These are phyloP conservation scores for Suillus clintonianus DNA, from an alignment of 768 basidiomycete genomes.

Conservation along the genomic window DNA sequence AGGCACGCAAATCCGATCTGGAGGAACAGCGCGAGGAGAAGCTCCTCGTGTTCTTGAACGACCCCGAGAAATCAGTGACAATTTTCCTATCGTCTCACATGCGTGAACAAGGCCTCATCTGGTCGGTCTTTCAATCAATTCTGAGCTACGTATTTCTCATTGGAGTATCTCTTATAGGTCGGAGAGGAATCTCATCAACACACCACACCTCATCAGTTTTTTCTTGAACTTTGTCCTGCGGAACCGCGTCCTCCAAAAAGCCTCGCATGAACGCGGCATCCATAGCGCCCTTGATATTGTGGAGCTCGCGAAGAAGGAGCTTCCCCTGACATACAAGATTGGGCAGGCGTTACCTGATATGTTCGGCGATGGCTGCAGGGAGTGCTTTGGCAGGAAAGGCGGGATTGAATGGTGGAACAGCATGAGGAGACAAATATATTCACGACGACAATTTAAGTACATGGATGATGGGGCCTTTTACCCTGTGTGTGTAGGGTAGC, in stretches of 20 bases:
- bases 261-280: slow-evolving; percentile 44
- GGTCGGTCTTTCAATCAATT: slow-evolving; percentile 40
- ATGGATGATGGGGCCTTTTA: neutral
- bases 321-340: slow-evolving; percentile 43
- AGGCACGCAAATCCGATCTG: slow-evolving; percentile 35
- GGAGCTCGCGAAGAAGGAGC: slow-evolving; percentile 42
- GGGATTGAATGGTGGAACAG: slow-evolving; percentile 43
- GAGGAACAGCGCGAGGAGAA: slow-evolving; percentile 44
- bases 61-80: slow-evolving; percentile 58
- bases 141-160: neutral
- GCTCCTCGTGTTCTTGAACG: slow-evolving; percentile 54
- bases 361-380: slow-evolving; percentile 50
- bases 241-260: slow-evolving; percentile 54
- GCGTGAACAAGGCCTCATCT: slow-evolving; percentile 66
- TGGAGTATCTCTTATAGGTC: slow-evolving; percentile 33
- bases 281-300: slow-evolving; percentile 47
- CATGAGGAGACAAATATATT: too few relatives aligned
- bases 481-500: neutral
- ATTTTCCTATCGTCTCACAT: slow-evolving; percentile 75
- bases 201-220: slow-evolving; percentile 58
- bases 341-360: slow-evolving; percentile 41
- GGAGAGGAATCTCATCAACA: slow-evolving; percentile 48
- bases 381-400: slow-evolving; percentile 50
- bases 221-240: slow-evolving; percentile 65
- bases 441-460: too few relatives aligned